Base-by-base conservation (phyloP, 805 yeast species). In the Hanseniaspora vineae region DNA sequence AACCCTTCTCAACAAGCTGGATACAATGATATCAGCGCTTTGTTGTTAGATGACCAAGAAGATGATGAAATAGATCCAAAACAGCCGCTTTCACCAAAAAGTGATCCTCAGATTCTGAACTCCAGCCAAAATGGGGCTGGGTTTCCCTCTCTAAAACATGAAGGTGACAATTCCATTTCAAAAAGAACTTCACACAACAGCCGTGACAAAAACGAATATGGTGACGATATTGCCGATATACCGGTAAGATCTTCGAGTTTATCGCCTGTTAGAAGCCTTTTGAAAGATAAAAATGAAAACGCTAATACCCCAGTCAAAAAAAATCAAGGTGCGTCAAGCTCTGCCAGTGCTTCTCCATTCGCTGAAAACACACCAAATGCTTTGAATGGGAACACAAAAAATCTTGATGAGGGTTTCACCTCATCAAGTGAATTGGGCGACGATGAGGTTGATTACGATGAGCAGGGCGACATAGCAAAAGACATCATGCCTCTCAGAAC, bases 181-280 rank as follows among this genome's bases (percentile, higher is more conserved):
- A 9, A 11, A 14, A 37, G 5, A 20, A 5, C 29, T 23, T 23
- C 29, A 32, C 37, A n/a, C 11, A 10, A n/a, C 15, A 46, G 33
- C 32, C 43, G 47, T 14, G 49, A 35, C 6, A 49, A 46, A 2
- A 52, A 49, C 18, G 51, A 49, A 9, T 51, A 46, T 18, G 60
- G 58, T 19, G 61, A 55, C 32, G 69, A 66, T 49, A 54, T 65
- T 14, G 63, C 63, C 4, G 71, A 69, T 6, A 49, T 49, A 10
- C 46, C 50, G 3, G 46, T 47, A 6, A 51, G 52, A 8, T 62
- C 66, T 9, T 55, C 63, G 14, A 55, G 57, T 42, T 55, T 66
- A 55, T 69, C 71, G 12, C 58, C 56, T 17, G 54, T 68, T 11
- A 37, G 40, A 37, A 37, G 40, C 19, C 17, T 37, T n/a, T 5